phyloP scores from a whole-genome alignment of 495 filamentous ascomycete genomes.

The Penicillium angulare region DNA sequence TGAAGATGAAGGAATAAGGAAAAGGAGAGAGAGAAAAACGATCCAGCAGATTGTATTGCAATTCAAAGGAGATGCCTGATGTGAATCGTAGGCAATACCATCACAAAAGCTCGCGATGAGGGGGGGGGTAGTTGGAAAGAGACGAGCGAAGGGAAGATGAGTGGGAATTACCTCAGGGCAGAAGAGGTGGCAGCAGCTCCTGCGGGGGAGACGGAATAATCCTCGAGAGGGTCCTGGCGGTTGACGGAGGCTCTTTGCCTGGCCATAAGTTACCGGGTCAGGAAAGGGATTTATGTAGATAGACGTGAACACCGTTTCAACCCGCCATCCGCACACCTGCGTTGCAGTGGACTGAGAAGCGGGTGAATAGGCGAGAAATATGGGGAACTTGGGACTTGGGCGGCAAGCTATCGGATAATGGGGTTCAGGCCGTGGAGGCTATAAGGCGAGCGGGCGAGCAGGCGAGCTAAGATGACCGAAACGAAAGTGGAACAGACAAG shows the following conservation, averaged over 20 bases:
- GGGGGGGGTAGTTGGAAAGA: neutral
- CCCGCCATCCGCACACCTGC: constrained; percentile 49
- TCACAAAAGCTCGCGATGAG: neutral
- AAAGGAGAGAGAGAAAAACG: no score
- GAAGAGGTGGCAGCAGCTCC: constrained; percentile 42
- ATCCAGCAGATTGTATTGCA: neutral
- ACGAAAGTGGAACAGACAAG: neutral
- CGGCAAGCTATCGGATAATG: constrained; percentile 3
- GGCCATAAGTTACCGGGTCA: constrained; percentile 51
- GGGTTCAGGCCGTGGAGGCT: constrained; percentile 10
- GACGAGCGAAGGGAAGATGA: neutral
- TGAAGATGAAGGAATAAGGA: neutral
- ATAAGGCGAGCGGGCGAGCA: constrained; percentile 4
- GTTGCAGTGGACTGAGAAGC: constrained; percentile 14
- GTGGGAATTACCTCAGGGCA: constrained; percentile 37
- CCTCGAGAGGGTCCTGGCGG: constrained; percentile 52
- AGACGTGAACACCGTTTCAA: constrained; percentile 37
- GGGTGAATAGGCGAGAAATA: constrained; percentile 21
- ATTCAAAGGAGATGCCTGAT: neutral
- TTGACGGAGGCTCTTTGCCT: constrained; percentile 47
- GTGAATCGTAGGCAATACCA: neutral
- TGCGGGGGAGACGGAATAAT: constrained; percentile 42
- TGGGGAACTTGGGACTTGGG: constrained; percentile 10
- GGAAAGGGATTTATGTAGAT: constrained; percentile 32
- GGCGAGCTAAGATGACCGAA: no score